Conservation (phyloP, 2,329 filamentous ascomycete genomes). For the Tolypocladium inflatum region DNA sequence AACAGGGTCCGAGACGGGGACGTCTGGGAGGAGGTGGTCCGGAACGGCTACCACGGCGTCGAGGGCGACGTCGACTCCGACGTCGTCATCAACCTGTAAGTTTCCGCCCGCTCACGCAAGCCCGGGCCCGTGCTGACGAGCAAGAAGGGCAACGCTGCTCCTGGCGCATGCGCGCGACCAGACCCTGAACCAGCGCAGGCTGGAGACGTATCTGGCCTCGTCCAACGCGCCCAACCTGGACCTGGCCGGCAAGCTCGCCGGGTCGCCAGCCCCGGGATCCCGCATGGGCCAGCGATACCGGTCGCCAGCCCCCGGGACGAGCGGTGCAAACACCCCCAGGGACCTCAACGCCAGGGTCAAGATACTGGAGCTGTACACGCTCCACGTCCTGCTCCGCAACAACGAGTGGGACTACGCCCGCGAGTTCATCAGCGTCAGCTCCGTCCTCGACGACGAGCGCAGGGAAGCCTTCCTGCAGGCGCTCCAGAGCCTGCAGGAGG, state of each 20-base stretch:
- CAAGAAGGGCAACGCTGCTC: conserved; percentile 68
- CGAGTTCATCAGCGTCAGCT: conserved; percentile 80
- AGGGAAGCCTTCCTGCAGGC: conserved; percentile 83
- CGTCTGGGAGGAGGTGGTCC: conserved; percentile 91
- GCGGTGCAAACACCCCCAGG: conserved; percentile 71
- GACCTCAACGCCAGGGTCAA: conserved; percentile 80
- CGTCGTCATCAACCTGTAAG: conserved; percentile 81
- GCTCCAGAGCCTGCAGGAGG: conserved; percentile 73
- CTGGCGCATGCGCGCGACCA: conserved; percentile 85
- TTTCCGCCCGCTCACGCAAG: neutral
- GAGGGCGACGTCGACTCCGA: conserved; percentile 92
- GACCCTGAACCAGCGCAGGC: conserved; percentile 70
- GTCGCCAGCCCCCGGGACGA: conserved; percentile 38
- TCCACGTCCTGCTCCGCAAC: conserved; percentile 89
- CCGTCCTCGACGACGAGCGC: conserved; percentile 84
- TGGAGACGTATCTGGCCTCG: conserved; percentile 82
- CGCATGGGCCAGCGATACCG: conserved; percentile 27
- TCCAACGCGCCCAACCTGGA: conserved; percentile 66
- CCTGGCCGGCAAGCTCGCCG: conserved; percentile 53
- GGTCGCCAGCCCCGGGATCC: conserved; percentile 26
- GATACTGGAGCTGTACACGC: conserved; percentile 87
- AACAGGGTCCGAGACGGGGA: conserved; percentile 78
- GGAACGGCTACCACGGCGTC: conserved; percentile 75
- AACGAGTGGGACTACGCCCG: conserved; percentile 93
- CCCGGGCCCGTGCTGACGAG: neutral